Evolutionary conservation across 108 stramenopile genomes (phyloP).

Genomic region (Skeletonema potamos): DNA sequence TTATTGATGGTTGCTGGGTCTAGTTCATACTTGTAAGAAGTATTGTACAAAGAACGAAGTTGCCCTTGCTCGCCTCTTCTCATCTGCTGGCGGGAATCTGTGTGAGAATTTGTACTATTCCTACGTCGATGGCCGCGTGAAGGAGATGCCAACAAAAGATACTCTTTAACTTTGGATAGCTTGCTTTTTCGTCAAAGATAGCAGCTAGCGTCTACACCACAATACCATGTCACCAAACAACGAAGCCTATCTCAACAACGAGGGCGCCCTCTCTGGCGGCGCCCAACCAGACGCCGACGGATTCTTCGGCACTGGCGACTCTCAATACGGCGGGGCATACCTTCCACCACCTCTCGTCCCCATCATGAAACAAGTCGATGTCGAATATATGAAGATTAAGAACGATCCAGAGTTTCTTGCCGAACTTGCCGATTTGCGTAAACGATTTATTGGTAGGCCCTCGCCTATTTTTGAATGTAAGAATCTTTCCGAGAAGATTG

Average conservation of each 20-base stretch:
- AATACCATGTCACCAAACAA: neutral
- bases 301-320: constrained; percentile 19
- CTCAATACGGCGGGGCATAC: constrained; percentile 24
- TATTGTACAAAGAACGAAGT: too few relatives aligned
- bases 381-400: constrained; percentile 77
- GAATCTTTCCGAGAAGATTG: constrained; percentile 77
- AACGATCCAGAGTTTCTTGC: constrained; percentile 82
- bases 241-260: constrained; percentile 16
- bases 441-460: constrained; percentile 87
- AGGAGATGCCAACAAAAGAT: too few relatives aligned
- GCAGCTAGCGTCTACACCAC: neutral
- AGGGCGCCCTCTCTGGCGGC: constrained; percentile 2
- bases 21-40: too few relatives aligned
- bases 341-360: constrained; percentile 32
- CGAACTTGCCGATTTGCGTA: constrained; percentile 83
- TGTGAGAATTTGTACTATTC: too few relatives aligned
- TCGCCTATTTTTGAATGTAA: constrained; percentile 89
- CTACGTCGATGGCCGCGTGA: too few relatives aligned
- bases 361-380: constrained; percentile 70
- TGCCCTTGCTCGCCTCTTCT: too few relatives aligned
- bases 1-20: neutral
- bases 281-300: constrained; percentile 25
- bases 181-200: too few relatives aligned
- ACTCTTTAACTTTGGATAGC: too few relatives aligned
- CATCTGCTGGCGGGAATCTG: too few relatives aligned